Evolutionary conservation across 805 yeast species (phyloP), one percentile per base, ranked within the genome.

Genomic region (Barnettozyma sucrosica): DNA sequence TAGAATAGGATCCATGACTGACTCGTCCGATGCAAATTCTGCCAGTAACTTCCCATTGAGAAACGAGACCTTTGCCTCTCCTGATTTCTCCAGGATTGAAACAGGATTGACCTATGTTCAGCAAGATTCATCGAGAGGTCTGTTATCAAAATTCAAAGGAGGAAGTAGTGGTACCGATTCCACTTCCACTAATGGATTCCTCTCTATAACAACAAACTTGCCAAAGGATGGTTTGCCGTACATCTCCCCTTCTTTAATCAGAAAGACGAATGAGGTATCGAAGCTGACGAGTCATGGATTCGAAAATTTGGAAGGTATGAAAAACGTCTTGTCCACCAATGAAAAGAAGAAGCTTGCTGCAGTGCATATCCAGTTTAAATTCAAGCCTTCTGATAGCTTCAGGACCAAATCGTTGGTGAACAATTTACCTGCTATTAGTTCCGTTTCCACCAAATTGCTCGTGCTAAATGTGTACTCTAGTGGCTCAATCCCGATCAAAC

Each of bases 401-500:
- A 46, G 46, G 5, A 28, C 32, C 16, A 28, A 28, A 28, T 67
- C 69, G 10, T 71, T 71, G 6, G 58, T 56, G 9, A 54, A 67
- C 26, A 59, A 58, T 20, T 14, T 47, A n/a, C 50, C 50, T n/a
- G 24, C 42, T 9, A 43, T 47, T 4, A 13, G 28, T 21, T 43
- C 56, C 8, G 55, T 68, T 2, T 49, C 62, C 0, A 60, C 67
- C 2, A 64, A 61, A 23, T 53, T 70, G 21, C 34, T 68, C 5
- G 65, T 61, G n/a, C 57, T 68, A 10, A 68, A 69, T 26, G 59
- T 58, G 6, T 63, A 51, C 37, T 68, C 74, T 0, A 62, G 56
- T 8, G 53, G 60, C 21, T 63, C 72, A 1, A 70, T 74, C 37
- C 78, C 79, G 16, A 57, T 74, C 16, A 66, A 66, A 44, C 49